Conservation (phyloP, 1,284 basidiomycete genomes). For the Neonothopanus nambi region DNA sequence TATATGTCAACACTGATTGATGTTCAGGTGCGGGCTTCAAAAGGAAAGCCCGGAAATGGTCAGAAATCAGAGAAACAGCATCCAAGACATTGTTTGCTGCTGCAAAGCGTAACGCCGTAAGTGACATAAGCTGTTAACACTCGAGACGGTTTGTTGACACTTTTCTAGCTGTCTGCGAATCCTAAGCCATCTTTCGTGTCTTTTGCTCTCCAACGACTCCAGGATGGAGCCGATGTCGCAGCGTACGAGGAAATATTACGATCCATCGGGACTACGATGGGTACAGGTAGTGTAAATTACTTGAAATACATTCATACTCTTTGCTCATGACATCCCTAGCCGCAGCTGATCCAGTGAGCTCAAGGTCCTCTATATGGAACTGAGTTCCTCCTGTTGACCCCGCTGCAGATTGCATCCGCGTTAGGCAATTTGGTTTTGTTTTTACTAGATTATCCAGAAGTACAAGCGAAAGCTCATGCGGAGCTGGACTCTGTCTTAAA, state of each 20-base stretch:
- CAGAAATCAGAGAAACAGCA: background rate
- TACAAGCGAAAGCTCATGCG: constrained; percentile 9
- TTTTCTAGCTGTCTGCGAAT: too few relatives aligned
- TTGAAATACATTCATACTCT: too few relatives aligned
- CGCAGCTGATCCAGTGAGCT: background rate
- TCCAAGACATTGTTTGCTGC: too few relatives aligned
- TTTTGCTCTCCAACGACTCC: too few relatives aligned
- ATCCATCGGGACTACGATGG: background rate
- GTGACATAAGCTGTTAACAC: too few relatives aligned
- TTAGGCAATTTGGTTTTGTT: background rate
- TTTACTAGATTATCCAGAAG: background rate
- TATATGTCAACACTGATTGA: too few relatives aligned
- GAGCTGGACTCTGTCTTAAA: constrained; percentile 5
- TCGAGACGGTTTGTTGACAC: too few relatives aligned
- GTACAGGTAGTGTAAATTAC: too few relatives aligned
- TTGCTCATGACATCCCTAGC: background rate
- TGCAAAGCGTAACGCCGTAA: too few relatives aligned
- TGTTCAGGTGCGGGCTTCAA: constrained; percentile 4
- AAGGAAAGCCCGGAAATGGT: constrained; percentile 7
- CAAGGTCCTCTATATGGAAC: background rate
- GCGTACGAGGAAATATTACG: background rate
- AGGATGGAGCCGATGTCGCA: background rate
- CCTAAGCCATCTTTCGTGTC: too few relatives aligned
- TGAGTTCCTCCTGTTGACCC: background rate
- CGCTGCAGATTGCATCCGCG: background rate